Conservation (phyloP, 257 asterid genomes). For the Salvia hispanica region DNA sequence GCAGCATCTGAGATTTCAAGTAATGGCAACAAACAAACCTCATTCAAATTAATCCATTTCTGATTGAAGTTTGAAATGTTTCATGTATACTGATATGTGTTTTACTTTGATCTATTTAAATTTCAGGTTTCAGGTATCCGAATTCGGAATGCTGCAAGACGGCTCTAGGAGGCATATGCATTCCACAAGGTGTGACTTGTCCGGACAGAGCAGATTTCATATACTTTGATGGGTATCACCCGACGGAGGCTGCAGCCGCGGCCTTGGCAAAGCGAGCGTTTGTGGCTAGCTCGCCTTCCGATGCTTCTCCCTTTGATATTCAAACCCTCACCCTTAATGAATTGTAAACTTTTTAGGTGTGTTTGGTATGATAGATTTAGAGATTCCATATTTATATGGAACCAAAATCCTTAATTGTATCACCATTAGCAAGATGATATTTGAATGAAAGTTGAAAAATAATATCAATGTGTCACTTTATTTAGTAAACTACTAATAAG, state of each 20-base stretch:
- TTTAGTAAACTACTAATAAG: background rate
- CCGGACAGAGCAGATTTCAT: slow-evolving; percentile 3
- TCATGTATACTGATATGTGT: too few species aligned
- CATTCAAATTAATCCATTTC: background rate
- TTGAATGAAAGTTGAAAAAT: background rate
- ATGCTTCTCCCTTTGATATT: slow-evolving; percentile 40
- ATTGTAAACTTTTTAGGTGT: too few species aligned
- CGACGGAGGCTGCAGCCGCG: slow-evolving; percentile 15
- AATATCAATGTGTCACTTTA: background rate
- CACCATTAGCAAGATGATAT: background rate
- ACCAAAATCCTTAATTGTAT: too few species aligned
- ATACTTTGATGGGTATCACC: slow-evolving; percentile 30
- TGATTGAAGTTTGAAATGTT: background rate
- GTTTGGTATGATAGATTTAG: too few species aligned
- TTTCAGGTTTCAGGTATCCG: slow-evolving; percentile 3
- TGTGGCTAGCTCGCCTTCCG: slow-evolving; percentile 31
- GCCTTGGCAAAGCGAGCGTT: slow-evolving; percentile 31
- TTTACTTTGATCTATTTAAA: background rate
- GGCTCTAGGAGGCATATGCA: background rate
- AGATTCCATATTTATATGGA: too few species aligned
- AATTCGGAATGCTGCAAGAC: slow-evolving; percentile 17
- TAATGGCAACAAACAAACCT: background rate
- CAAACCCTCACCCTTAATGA: slow-evolving; percentile 19
- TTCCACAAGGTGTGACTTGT: background rate
- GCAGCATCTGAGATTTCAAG: slow-evolving; percentile 1